Evolutionary conservation across 768 basidiomycete genomes (phyloP).

Genomic region (Suillus americanus): DNA sequence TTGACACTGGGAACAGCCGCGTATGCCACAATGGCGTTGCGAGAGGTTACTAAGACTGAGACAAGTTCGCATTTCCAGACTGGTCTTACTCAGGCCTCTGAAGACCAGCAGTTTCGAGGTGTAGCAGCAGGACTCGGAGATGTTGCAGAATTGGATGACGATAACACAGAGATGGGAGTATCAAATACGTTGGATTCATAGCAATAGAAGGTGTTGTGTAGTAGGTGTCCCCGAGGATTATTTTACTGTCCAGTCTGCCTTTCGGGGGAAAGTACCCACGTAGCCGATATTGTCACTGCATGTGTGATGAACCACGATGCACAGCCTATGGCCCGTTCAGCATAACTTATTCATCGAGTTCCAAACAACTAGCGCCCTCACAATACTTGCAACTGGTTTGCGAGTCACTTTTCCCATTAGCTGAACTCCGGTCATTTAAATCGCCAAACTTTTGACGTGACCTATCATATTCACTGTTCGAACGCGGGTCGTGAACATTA

Average conservation of each 20-base stretch:
- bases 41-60: slow-evolving; percentile 93
- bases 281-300: not conserved
- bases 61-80: slow-evolving; percentile 91
- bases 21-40: slow-evolving; percentile 97
- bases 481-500: not conserved
- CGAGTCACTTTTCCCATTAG: not conserved
- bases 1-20: slow-evolving; percentile 87
- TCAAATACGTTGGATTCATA: not conserved
- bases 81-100: slow-evolving; percentile 70
- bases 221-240: not conserved
- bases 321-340: not conserved
- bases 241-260: not conserved
- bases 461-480: not conserved
- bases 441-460: not conserved
- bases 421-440: not conserved
- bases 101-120: slow-evolving; percentile 80
- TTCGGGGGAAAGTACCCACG: not conserved
- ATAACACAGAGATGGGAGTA: slow-evolving; percentile 12
- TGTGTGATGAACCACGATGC: not conserved
- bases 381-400: slow-evolving; percentile 1
- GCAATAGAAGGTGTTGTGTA: not conserved
- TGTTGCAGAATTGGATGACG: slow-evolving; percentile 25
- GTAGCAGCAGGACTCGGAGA: slow-evolving; percentile 23
- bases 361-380: not conserved
- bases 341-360: not conserved